phyloP scores from a whole-genome alignment of 2,329 filamentous ascomycete species.

The Hortaea sp. region DNA sequence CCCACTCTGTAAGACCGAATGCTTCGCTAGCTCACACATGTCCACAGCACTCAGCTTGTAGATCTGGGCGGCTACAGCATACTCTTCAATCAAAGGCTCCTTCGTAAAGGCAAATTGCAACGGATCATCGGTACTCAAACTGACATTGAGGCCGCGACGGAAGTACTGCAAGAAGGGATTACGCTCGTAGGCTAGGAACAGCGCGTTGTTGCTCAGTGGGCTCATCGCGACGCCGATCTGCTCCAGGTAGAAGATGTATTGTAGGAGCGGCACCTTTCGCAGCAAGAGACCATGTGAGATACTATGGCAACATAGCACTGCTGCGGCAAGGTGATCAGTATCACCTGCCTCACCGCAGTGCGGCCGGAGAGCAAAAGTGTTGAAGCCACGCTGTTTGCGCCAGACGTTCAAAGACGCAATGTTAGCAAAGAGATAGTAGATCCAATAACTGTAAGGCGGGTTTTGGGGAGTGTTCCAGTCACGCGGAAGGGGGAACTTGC shows the following conservation, averaged over 20 bases:
- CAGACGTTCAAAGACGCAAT: slow-evolving; percentile 85
- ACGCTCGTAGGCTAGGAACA: slow-evolving; percentile 92
- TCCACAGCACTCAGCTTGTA: slow-evolving; percentile 95
- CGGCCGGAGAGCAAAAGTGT: slow-evolving; percentile 83
- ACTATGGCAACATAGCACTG: slow-evolving; percentile 85
- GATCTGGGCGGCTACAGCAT: slow-evolving; percentile 94
- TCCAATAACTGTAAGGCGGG: slow-evolving; percentile 97
- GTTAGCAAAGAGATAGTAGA: slow-evolving; percentile 94
- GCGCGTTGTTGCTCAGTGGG: slow-evolving; percentile 92
- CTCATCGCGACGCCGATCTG: slow-evolving; percentile 99
- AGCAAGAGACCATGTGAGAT: slow-evolving; percentile 91
- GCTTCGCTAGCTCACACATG: slow-evolving; percentile 96
- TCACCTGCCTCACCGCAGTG: slow-evolving; percentile 97
- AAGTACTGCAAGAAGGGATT: slow-evolving; percentile 97
- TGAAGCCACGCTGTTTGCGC: slow-evolving; percentile 86
- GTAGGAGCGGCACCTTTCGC: slow-evolving; percentile 84
- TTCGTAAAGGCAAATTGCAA: slow-evolving; percentile 98
- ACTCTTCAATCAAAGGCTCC: slow-evolving; percentile 95
- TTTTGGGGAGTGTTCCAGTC: slow-evolving; percentile 90
- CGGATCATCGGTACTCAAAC: slow-evolving; percentile 90
- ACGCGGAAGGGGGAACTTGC: slow-evolving; percentile 85
- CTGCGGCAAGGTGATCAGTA: slow-evolving; percentile 88
- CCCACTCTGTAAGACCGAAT: slow-evolving; percentile 88
- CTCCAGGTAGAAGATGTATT: slow-evolving; percentile 96
- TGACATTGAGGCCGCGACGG: slow-evolving; percentile 87